Base-by-base conservation (phyloP, 2,329 filamentous ascomycete genomes). In the Diaporthe nobilis region DNA sequence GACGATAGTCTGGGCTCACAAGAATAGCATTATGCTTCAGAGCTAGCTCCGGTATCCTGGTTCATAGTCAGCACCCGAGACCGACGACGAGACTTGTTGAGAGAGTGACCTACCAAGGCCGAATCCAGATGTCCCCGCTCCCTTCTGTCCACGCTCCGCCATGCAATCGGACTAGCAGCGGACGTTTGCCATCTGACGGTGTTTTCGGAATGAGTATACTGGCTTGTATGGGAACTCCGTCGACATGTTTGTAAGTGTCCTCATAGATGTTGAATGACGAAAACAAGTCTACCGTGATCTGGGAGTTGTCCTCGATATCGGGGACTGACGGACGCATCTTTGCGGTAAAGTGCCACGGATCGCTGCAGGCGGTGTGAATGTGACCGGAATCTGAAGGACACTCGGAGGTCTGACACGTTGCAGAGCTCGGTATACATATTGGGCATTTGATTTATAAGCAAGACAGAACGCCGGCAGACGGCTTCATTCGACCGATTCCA, bases 1-100 rank as follows among this genome's bases (percentile, higher is more conserved):
- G 34, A 7, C 57, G 57, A 42, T 61, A 61, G 9, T 61, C 57
- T 25, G 57, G 57, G 34, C 34, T 58, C 31, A 58, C 55, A 37
- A 58, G 55, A 37, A 58, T 8, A n/a, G 55, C 55, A 58, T 58
- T 37, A 34, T 58, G 55, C 20, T 58, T 58, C 17, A 58, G 55
- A n/a, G 55, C 55, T 31, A 58, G 55, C 31, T 58, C 55, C 8
- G 55, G 31, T 22, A 39, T 61, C 57, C 57, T 61, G 12, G 3
- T 42, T 25, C 2, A 15, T 39, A 25, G 22, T 39, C 34, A 61
- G 25, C 20, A 61, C 5, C 10, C 20, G 34, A 42, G 20, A 17
- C 10, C 12, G 22, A 25, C 25, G 12, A n/a, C 12, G 17, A 13
- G 34, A 8, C 39, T 25, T 42, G 17, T 15, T 61, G 17, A n/a